phyloP scores from a whole-genome alignment of 164 flowering plant genomes.

The Santalum album region DNA sequence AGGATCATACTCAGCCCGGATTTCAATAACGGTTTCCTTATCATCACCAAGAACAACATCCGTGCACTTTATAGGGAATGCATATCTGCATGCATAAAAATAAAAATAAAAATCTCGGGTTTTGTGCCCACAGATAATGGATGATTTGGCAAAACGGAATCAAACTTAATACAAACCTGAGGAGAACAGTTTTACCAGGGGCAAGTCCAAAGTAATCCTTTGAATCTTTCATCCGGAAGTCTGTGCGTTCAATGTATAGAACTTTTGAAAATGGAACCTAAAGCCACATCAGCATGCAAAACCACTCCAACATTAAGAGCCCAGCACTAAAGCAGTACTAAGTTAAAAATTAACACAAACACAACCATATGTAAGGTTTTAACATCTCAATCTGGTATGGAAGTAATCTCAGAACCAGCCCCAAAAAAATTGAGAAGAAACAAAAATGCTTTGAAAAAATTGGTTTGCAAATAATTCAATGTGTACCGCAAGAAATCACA shows the following conservation, averaged over 20 bases:
- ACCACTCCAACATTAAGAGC: too few species aligned
- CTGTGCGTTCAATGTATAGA: conserved; percentile 81
- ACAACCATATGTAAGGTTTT: too few species aligned
- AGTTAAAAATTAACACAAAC: too few species aligned
- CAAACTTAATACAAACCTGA: conserved; percentile 75
- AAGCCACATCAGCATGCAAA: conserved; percentile 1
- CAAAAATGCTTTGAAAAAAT: too few species aligned
- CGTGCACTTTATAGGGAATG: conserved; percentile 89
- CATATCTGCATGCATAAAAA: conserved; percentile 51
- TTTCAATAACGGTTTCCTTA: conserved; percentile 61
- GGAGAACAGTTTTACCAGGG: conserved; percentile 89
- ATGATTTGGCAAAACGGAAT: neutral
- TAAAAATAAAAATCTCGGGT: neutral
- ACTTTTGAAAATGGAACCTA: conserved; percentile 87
- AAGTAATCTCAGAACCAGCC: too few species aligned
- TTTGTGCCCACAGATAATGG: neutral
- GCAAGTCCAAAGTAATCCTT: conserved; percentile 99
- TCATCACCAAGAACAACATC: conserved; percentile 73
- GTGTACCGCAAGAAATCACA: neutral
- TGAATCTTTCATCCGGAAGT: conserved; percentile 86
- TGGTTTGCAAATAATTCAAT: too few species aligned
- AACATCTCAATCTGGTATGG: too few species aligned
- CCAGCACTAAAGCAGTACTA: too few species aligned
- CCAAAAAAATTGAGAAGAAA: too few species aligned
- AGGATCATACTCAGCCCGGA: conserved; percentile 87